Base-by-base conservation (phyloP, 768 basidiomycete species). In the Leccinum aurantiacum region DNA sequence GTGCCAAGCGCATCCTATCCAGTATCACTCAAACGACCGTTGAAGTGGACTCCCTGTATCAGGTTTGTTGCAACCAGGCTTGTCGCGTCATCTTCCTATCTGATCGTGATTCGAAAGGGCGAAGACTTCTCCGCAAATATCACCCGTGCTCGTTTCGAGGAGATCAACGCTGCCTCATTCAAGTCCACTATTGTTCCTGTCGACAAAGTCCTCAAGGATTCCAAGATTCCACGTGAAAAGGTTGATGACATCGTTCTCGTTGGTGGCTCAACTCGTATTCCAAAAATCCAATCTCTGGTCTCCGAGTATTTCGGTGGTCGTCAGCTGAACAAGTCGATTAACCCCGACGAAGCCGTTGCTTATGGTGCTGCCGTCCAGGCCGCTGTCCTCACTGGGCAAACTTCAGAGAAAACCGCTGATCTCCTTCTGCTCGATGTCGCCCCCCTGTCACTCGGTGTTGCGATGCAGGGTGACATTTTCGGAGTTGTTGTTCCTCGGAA, bases 381-480 rank as follows among this genome's bases (percentile, higher is more conserved):
- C 62, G 97, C 97, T 60, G 91, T 99, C 73, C 92, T 99, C 64
- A 97, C 97, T 67, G 95, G 95, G 60, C 95, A 98, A 77, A 98
- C 95, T 53, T 98, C 95, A 37, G 97, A 99, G 68, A 96, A 98
- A 83, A 99, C 97, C 60, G 91, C 94, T 77, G 96, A 98, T 74
- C 89, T 99, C 67, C 88, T 99, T 71, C 87, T 99, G 69, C 94
- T 99, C 70, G 97, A 99, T 79, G 96, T 99, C 65, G 91, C 97
- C 64, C 96, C 97, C 65, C 85, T 99, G 60, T 98, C 95, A 63
- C 91, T 99, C 70, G 96, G 96, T 89, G 97, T 99, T 67, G 97
- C 97, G 77, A 99, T 99, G 97, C 97, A 99, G 78, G 97, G 97
- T 73, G 97, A 99, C 75, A 93, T 99, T 75, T 99, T 99, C 77